Conservation (phyloP, 1,284 basidiomycete species). For the Rhodotorula sp. region DNA sequence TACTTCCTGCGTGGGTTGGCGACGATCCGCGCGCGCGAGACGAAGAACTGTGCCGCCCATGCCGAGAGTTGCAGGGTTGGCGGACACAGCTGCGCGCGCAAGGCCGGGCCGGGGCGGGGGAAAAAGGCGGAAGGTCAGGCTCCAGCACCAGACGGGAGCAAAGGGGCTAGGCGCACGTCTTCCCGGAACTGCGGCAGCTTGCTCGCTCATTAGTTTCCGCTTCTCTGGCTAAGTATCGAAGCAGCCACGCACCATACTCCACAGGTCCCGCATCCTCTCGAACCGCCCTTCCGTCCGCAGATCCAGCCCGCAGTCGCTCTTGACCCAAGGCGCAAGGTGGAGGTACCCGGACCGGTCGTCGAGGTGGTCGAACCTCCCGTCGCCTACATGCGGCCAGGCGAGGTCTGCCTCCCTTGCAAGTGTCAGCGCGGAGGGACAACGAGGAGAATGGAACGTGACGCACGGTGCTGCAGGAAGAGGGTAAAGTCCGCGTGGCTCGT, state of each 20-base stretch:
- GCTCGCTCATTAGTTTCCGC: background rate
- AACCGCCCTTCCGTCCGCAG: slow-evolving; percentile 29
- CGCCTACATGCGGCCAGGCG: slow-evolving; percentile 37
- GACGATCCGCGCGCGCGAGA: slow-evolving; percentile 35
- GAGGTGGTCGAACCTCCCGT: slow-evolving; percentile 23
- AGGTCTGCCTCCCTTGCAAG: slow-evolving; percentile 13
- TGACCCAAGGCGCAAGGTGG: slow-evolving; percentile 32
- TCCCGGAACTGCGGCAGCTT: background rate
- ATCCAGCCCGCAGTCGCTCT: slow-evolving; percentile 38
- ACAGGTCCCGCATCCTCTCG: slow-evolving; percentile 31
- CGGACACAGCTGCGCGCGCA: slow-evolving; percentile 33
- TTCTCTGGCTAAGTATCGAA: too few relatives aligned
- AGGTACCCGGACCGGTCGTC: slow-evolving; percentile 31
- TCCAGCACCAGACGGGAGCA: too few relatives aligned
- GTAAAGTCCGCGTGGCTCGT: slow-evolving; percentile 33
- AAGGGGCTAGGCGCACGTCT: background rate
- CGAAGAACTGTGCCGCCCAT: slow-evolving; percentile 39
- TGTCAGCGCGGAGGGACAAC: background rate
- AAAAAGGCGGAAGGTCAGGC: too few relatives aligned
- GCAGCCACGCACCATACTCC: slow-evolving; percentile 24
- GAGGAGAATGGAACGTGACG: background rate
- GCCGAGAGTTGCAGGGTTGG: slow-evolving; percentile 37
- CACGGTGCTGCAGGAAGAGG: slow-evolving; percentile 39
- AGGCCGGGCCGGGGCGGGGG: background rate
- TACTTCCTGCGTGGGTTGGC: slow-evolving; percentile 38